These are phyloP conservation scores for Paramecium sexaurelia DNA, from an alignment of 73 alveolate genomes.

Conservation along the genomic window DNA sequence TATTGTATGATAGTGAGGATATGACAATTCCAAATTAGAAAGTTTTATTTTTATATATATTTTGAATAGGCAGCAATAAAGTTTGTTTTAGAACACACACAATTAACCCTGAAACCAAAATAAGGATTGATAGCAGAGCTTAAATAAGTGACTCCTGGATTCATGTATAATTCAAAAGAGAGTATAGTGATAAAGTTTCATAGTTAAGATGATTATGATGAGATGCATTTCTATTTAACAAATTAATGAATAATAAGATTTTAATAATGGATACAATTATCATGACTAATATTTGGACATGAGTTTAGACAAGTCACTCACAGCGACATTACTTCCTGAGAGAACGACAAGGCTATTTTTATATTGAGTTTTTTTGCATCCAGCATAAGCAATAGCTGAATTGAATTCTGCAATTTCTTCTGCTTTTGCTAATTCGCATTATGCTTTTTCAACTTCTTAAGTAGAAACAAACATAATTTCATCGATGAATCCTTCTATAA, in stretches of 20 bases:
- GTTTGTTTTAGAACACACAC: conserved; percentile 18
- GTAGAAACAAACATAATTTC: not conserved
- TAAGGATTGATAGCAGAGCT: not conserved
- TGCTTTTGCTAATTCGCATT: not conserved
- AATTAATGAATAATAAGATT: not conserved
- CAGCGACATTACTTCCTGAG: not conserved
- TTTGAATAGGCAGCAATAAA: conserved; percentile 44
- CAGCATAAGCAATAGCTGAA: conserved; percentile 15
- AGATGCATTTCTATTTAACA: not conserved
- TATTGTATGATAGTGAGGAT: conserved; percentile 41
- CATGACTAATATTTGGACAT: not conserved
- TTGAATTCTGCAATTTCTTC: conserved; percentile 26
- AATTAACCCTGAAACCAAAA: not conserved
- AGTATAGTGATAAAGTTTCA: not conserved
- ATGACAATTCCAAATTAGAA: conserved; percentile 9
- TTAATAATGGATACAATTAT: not conserved
- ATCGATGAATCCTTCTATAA: not conserved
- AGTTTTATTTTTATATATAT: not conserved
- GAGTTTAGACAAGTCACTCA: not conserved
- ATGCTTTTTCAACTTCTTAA: not conserved
- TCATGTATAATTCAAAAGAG: not conserved
- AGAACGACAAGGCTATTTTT: conserved; percentile 24
- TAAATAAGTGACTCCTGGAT: not conserved
- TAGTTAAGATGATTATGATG: conserved; percentile 29
- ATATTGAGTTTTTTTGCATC: not conserved